Evolutionary conservation across 441 rosid genomes (phyloP), one percentile per base, ranked within the genome.

Genomic region (Bocquillonia castaneifolia): DNA sequence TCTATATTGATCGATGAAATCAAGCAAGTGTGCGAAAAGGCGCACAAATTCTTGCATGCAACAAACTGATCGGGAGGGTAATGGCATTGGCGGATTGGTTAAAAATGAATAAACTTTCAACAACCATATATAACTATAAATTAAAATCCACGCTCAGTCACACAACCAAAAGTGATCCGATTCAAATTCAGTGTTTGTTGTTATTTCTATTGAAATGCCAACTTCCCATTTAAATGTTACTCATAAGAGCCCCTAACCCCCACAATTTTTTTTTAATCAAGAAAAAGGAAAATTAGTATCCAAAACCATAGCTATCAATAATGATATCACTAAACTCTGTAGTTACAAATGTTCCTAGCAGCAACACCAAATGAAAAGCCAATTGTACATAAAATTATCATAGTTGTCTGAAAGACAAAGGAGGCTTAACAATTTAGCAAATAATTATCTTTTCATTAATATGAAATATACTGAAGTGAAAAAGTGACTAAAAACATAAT

Each of bases 31-130:
- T 4, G 26, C 51, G 10, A 52, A 53, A 64, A 51, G 59, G 26
- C 39, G 39, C 64, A 64, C 5, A 50, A 51, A 22, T 20, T 15
- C 34, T 6, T 13, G 22, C 45, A 51, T 51, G 22, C 23, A 64
- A 64, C 54, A 23, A 64, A 64, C 68, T 1, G 13, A 64, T 66
- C 25, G 57, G 45, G 14, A 50, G 53, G 53, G 26, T 6, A 26
- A 53, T 5, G 4, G 18, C 13, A 31, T n/a, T 34, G 25, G n/a
- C 15, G 37, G 9, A 64, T 39, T 22, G 34, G 45, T 34, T 34
- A 17, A 53, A 66, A 53, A 66, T 1, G 36, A 64, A 32, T 10
- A 55, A 48, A 34, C 45, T 20, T 48, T 18, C 3, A 18, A 13
- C 22, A 60, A 45, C 25, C 28, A 10, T 31, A 47, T 29, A 50